Conservation (phyloP, 225 moss, liverwort and hornwort genomes). For the Polytrichum formosum region DNA sequence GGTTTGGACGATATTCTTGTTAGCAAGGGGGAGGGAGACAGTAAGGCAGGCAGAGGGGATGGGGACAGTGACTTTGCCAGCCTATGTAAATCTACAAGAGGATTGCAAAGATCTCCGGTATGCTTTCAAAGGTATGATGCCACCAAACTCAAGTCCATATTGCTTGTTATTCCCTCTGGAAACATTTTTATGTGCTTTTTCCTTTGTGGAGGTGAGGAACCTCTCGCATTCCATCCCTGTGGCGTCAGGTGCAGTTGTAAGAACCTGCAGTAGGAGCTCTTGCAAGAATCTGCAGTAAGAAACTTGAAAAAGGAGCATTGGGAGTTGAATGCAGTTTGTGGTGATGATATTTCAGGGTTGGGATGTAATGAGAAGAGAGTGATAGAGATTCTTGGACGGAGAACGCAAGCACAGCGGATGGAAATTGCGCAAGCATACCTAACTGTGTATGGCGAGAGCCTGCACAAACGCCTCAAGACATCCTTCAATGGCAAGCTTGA, state of each 20-base stretch:
- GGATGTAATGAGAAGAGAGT: slow-evolving; percentile 56
- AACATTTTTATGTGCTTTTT: background rate
- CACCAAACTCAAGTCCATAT: background rate
- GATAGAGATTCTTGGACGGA: slow-evolving; percentile 49
- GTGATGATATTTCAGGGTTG: slow-evolving; percentile 25
- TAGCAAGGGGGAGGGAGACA: background rate
- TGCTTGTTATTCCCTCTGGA: background rate
- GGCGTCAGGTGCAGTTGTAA: no score
- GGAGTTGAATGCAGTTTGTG: slow-evolving; percentile 1
- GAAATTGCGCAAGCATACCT: slow-evolving; percentile 57
- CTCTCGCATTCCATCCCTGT: background rate
- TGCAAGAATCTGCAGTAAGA: background rate
- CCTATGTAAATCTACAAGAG: slow-evolving; percentile 39
- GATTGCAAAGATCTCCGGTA: slow-evolving; percentile 50
- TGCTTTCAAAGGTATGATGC: slow-evolving; percentile 38
- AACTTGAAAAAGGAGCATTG: background rate
- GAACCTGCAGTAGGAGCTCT: background rate
- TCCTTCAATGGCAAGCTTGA: slow-evolving; percentile 54
- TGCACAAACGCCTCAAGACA: slow-evolving; percentile 58
- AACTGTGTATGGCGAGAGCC: slow-evolving; percentile 52
- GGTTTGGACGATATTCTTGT: no score
- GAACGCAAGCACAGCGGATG: slow-evolving; percentile 45
- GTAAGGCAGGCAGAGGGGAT: slow-evolving; percentile 15
- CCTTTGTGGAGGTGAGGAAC: background rate
- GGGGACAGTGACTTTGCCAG: slow-evolving; percentile 49